Evolutionary conservation across 1,284 basidiomycete species (phyloP).

Genomic region (Fomes fomentarius): DNA sequence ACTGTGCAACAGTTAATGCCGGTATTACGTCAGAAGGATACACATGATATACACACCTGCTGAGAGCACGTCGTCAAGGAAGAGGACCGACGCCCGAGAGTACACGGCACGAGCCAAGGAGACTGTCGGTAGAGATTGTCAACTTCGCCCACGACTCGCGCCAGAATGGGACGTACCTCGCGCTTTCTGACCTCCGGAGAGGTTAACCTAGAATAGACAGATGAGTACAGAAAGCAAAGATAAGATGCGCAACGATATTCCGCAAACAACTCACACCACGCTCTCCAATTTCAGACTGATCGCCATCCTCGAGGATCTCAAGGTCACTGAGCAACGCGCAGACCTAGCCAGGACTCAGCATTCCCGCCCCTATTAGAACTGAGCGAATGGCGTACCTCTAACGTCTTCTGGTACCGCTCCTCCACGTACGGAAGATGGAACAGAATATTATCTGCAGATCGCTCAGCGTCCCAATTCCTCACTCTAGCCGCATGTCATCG

Average conservation of each 20-base stretch:
- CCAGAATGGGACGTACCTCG: constrained; percentile 71
- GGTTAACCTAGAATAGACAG: constrained; percentile 61
- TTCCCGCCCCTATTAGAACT: constrained; percentile 30
- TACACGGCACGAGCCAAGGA: constrained; percentile 93
- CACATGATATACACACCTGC: constrained; percentile 58
- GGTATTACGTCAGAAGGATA: no score
- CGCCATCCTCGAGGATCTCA: constrained; percentile 91
- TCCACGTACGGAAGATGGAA: constrained; percentile 86
- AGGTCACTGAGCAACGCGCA: constrained; percentile 82
- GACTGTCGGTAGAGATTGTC: constrained; percentile 44
- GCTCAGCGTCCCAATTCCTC: no score
- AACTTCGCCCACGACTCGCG: no score
- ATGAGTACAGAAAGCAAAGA: no score
- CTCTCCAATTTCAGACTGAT: constrained; percentile 91
- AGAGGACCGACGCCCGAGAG: constrained; percentile 82
- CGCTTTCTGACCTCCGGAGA: constrained; percentile 96
- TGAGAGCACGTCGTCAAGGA: constrained; percentile 90
- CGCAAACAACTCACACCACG: constrained; percentile 75
- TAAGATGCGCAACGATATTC: no score
- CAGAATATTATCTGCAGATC: constrained; percentile 85
- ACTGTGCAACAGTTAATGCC: constrained; percentile 48
- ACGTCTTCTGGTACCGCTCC: constrained; percentile 75
- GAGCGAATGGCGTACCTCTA: constrained; percentile 50
- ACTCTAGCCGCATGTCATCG: background rate
- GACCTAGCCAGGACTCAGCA: constrained; percentile 5